A percentile compares a stretch with the other conserved stretches of the same genome.
Evolutionary conservation across 345 rosid species (phyloP).

Genomic region (Brassica carinata): DNA sequence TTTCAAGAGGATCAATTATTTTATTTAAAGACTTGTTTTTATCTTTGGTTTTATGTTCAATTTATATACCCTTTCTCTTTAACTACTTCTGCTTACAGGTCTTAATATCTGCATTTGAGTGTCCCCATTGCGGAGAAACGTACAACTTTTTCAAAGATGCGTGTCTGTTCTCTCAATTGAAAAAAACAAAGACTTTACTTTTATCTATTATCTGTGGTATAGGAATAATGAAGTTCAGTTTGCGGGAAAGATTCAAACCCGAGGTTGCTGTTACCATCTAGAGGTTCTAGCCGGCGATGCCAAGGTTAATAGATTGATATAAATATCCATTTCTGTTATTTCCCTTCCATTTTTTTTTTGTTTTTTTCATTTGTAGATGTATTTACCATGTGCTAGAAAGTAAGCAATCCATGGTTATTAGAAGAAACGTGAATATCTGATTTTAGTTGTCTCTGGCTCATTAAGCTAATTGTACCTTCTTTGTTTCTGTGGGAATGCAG

Average conservation of each 20-base stretch:
- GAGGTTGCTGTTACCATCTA: slow-evolving; percentile 67
- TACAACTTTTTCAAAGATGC: slow-evolving; percentile 30
- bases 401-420: neutral
- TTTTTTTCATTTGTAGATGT: neutral
- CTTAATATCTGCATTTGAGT: slow-evolving; percentile 86
- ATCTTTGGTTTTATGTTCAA: no score
- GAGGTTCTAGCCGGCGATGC: slow-evolving; percentile 62
- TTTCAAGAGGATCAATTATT: neutral
- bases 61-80: neutral
- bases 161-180: neutral
- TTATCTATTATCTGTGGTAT: neutral
- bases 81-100: slow-evolving; percentile 50
- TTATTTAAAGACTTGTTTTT: no score
- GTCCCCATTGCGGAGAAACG: slow-evolving; percentile 93
- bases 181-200: neutral
- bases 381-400: neutral
- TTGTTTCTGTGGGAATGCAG: slow-evolving; percentile 46
- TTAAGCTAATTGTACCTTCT: neutral
- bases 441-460: neutral
- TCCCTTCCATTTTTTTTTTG: neutral
- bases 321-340: neutral
- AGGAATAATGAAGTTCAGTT: slow-evolving; percentile 97
- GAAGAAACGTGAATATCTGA: neutral
- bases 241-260: slow-evolving; percentile 88
- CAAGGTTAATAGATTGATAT: slow-evolving; percentile 47